phyloP scores from a whole-genome alignment of 2,329 filamentous ascomycete genomes.

The Alternaria brassicicola region DNA sequence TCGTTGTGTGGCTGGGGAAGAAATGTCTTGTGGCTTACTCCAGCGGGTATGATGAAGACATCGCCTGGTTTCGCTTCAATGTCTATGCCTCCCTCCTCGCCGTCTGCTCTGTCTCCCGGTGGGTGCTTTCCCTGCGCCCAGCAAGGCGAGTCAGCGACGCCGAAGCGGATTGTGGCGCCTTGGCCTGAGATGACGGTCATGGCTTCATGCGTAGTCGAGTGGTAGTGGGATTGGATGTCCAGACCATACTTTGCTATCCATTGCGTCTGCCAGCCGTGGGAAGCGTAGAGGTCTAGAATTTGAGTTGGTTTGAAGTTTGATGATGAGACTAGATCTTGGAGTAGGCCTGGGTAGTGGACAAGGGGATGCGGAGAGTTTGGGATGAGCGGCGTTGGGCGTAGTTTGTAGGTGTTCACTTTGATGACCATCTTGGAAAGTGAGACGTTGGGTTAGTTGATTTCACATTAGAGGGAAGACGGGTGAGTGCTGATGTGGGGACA shows the following conservation, averaged over 20 bases:
- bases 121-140: constrained; percentile 29
- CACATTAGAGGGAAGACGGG: not conserved
- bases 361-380: constrained; percentile 54
- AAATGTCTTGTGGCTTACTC: constrained; percentile 62
- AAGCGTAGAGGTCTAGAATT: constrained; percentile 54
- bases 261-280: constrained; percentile 60
- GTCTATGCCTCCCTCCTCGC: constrained; percentile 58
- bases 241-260: constrained; percentile 65
- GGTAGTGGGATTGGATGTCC: constrained; percentile 64
- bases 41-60: constrained; percentile 65
- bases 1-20: constrained; percentile 47
- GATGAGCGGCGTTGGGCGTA: constrained; percentile 45
- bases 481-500: not conserved
- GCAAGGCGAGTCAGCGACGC: constrained; percentile 56
- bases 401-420: constrained; percentile 28
- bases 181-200: constrained; percentile 63
- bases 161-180: constrained; percentile 60
- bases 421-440: constrained; percentile 8
- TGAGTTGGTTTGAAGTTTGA: constrained; percentile 34
- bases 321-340: constrained; percentile 35
- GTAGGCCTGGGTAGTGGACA: constrained; percentile 59
- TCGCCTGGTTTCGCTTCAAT: constrained; percentile 59
- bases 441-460: not conserved
- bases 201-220: constrained; percentile 60
- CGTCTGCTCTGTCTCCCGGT: constrained; percentile 48